Conservation (phyloP, 176 grass and related monocot genomes). For the Saccharum spontaneum region DNA sequence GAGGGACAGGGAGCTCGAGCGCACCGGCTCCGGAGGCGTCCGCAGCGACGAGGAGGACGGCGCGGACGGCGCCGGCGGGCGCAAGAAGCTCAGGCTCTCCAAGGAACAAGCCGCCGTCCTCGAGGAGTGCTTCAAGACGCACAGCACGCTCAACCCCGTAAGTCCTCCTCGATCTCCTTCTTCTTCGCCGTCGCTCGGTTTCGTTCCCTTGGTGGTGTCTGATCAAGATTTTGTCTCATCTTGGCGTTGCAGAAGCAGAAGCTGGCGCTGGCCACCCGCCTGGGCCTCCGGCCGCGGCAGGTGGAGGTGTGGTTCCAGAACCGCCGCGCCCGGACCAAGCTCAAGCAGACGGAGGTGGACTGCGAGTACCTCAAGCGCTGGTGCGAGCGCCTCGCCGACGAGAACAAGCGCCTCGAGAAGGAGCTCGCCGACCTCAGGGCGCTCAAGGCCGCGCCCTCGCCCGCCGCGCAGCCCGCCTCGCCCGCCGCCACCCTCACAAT, state of each 20-base stretch:
- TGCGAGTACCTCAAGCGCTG: constrained; percentile 94
- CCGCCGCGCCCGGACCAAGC: constrained; percentile 75
- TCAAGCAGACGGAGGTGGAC: constrained; percentile 99
- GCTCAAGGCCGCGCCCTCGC: constrained; percentile 57
- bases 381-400: constrained; percentile 89
- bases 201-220: not conserved
- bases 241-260: constrained; percentile 60
- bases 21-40: constrained; percentile 48
- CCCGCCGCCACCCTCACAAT: constrained; percentile 73
- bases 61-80: constrained; percentile 53
- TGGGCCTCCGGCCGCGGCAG: constrained; percentile 73
- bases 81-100: constrained; percentile 87
- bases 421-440: constrained; percentile 78
- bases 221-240: not conserved
- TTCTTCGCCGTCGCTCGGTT: not conserved
- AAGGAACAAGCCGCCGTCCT: constrained; percentile 93
- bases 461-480: constrained; percentile 28
- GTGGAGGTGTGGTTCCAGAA: constrained; percentile 99
- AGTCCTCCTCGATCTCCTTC: not conserved
- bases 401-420: constrained; percentile 93
- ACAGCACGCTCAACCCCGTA: constrained; percentile 98
- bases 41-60: constrained; percentile 78
- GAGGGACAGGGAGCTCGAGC: constrained; percentile 36
- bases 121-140: constrained; percentile 95
- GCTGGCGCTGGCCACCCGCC: constrained; percentile 61